Conservation (phyloP, 495 filamentous ascomycete species). For the Penicillium mononematosum region DNA sequence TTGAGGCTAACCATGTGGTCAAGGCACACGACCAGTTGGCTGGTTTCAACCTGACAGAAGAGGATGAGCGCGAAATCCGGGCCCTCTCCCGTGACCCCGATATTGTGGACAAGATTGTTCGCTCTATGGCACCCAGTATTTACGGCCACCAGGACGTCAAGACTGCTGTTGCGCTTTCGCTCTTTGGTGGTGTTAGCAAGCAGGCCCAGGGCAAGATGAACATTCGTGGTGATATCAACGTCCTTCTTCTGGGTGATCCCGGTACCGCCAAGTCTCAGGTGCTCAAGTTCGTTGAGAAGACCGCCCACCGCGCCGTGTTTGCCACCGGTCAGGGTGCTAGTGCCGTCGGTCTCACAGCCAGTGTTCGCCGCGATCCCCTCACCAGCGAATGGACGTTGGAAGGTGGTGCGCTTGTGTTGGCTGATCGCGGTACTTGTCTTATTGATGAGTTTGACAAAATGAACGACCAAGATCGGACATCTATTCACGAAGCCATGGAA, state of each 20-base stretch:
- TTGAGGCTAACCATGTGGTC: conserved; percentile 95
- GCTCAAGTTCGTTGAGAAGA: conserved; percentile 97
- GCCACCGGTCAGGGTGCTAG: conserved; percentile 97
- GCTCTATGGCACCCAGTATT: conserved; percentile 94
- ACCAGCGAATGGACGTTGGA: conserved; percentile 98
- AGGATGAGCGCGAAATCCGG: conserved; percentile 92
- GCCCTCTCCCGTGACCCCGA: conserved; percentile 82
- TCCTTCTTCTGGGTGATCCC: conserved; percentile 93
- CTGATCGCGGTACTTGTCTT: conserved; percentile 91
- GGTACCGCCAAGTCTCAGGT: conserved; percentile 99
- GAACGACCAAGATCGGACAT: conserved; percentile 98
- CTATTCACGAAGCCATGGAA: conserved; percentile 99
- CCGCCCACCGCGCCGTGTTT: conserved; percentile 94
- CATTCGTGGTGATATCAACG: conserved; percentile 97
- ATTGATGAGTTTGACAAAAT: conserved; percentile 99
- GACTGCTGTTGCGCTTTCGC: conserved; percentile 88
- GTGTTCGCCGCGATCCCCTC: conserved; percentile 91
- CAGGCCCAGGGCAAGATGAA: conserved; percentile 79
- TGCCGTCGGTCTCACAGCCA: conserved; percentile 96
- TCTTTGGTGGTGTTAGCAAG: conserved; percentile 96
- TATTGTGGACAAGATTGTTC: conserved; percentile 91
- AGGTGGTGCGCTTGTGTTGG: conserved; percentile 92
- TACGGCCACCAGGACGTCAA: conserved; percentile 98
- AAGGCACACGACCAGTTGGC: conserved; percentile 98
- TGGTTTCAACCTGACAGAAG: conserved; percentile 92